Evolutionary conservation across 331 rosid species (phyloP).

Genomic region (Arachis monticola): DNA sequence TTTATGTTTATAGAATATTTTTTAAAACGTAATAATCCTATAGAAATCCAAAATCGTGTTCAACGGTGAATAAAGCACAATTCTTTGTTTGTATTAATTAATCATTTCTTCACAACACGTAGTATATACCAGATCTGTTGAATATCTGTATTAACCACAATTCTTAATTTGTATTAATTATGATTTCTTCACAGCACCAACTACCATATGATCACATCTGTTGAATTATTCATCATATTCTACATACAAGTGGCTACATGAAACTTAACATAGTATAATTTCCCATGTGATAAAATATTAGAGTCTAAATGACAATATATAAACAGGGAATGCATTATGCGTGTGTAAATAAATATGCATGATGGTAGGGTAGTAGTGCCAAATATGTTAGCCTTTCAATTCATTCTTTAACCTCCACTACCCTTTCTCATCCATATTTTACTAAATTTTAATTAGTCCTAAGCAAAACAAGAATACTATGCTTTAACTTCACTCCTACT

Average conservation of each 20-base stretch:
- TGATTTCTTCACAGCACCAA: conserved; percentile 19
- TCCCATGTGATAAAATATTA: conserved; percentile 45
- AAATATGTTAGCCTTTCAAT: conserved; percentile 77
- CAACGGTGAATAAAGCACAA: conserved; percentile 33
- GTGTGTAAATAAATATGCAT: conserved; percentile 30
- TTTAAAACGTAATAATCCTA: too few species aligned
- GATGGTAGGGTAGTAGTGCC: conserved; percentile 40
- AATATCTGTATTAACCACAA: conserved; percentile 38
- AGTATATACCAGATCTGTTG: conserved; percentile 14
- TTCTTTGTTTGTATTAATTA: not conserved
- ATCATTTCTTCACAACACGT: conserved; percentile 20
- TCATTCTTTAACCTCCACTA: conserved; percentile 52
- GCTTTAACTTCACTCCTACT: conserved; percentile 99
- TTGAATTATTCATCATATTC: not conserved
- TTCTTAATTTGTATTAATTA: not conserved
- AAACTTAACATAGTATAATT: conserved; percentile 27
- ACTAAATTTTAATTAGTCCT: not conserved
- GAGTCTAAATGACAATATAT: not conserved
- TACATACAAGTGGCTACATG: not conserved
- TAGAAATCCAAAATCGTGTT: not conserved
- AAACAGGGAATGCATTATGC: conserved; percentile 44
- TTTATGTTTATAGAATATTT: too few species aligned
- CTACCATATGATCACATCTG: conserved; percentile 8
- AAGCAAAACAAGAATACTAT: conserved; percentile 42
- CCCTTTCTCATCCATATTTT: conserved; percentile 23